Base-by-base conservation (phyloP, 768 basidiomycete species). In the Porphyrellus cyaneotinctus region DNA sequence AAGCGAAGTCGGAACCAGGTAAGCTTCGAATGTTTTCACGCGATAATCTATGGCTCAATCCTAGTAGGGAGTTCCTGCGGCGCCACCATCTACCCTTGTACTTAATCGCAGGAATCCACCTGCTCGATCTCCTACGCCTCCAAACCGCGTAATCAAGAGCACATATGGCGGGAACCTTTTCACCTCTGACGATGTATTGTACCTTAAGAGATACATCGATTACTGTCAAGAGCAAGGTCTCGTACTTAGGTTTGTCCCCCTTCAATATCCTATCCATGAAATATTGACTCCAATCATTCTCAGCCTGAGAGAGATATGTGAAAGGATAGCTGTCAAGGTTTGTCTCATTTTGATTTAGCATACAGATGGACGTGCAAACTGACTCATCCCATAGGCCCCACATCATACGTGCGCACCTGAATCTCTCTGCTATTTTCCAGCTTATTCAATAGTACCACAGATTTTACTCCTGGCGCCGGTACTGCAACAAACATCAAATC, bases 401-500 rank as follows among this genome's bases (percentile, higher is more conserved):
- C 91, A 93, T 69, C 91, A 93, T 69, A 91, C 91, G 87, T 90
- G 73, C 61, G 83, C 57, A 36, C 5, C 7, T 14, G 11, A 6
- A 7, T 14, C 11, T 15, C 2, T 8, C 3, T 18, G 5, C 38
- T 35, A 11, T 37, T 18, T 14, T 39, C 24, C 42, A 26, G 24
- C 14, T n/a, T 20, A 24, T 51, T 43, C 26, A 47, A 53, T 36
- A 20, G 2, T 20, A 20, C 38, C 47, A 20, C 49, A 91, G 89
- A 12, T 92, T 92, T 66, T 92, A 91, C 65, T 92, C 90, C 1
- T 93, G 91, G 91, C 80, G 91, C 36, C 82, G 91, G 39, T 93
- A 92, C 63, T 93, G 91, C 73, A 93, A 93, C 66, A 93, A 92
- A 64, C 90, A 93, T 66, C 88, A 92, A 68, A 93, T 93, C 45